phyloP scores from a whole-genome alignment of 176 grass and related monocot species.

The Zoysia japonica region DNA sequence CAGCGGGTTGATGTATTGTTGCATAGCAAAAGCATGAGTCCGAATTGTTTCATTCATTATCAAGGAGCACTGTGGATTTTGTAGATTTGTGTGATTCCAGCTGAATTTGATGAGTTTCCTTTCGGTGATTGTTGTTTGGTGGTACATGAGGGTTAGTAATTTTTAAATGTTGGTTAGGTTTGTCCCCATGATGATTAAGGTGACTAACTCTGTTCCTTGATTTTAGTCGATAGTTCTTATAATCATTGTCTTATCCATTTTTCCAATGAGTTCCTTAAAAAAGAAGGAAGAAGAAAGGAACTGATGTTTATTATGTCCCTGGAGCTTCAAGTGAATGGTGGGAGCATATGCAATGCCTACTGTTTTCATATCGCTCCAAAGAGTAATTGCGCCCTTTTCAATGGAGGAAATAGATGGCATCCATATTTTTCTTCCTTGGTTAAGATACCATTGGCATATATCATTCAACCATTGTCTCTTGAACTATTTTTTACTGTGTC shows the following conservation, averaged over 20 bases:
- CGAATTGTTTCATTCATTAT: not conserved
- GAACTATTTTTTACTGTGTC: too few relatives aligned
- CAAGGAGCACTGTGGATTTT: not conserved
- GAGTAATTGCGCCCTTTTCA: slow-evolving; percentile 24
- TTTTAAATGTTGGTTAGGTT: too few relatives aligned
- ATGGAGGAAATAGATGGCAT: slow-evolving; percentile 22
- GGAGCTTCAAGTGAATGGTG: slow-evolving; percentile 63
- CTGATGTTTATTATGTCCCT: not conserved
- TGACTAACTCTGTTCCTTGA: too few relatives aligned
- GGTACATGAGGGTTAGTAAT: too few relatives aligned
- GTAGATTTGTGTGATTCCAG: not conserved
- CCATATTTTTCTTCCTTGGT: slow-evolving; percentile 37
- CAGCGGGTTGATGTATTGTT: not conserved
- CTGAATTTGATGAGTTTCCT: too few relatives aligned
- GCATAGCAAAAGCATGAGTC: not conserved
- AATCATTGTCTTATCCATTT: not conserved
- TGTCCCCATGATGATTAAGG: too few relatives aligned
- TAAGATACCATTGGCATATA: slow-evolving; percentile 41
- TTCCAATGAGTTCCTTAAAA: not conserved
- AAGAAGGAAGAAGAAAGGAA: not conserved
- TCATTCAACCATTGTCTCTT: not conserved
- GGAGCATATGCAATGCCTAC: not conserved
- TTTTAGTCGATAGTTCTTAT: too few relatives aligned
- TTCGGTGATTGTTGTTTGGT: too few relatives aligned
- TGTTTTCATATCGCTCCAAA: slow-evolving; percentile 37